Evolutionary conservation across 495 filamentous ascomycete genomes (phyloP).

Genomic region (Hypoxylon lenormandii): DNA sequence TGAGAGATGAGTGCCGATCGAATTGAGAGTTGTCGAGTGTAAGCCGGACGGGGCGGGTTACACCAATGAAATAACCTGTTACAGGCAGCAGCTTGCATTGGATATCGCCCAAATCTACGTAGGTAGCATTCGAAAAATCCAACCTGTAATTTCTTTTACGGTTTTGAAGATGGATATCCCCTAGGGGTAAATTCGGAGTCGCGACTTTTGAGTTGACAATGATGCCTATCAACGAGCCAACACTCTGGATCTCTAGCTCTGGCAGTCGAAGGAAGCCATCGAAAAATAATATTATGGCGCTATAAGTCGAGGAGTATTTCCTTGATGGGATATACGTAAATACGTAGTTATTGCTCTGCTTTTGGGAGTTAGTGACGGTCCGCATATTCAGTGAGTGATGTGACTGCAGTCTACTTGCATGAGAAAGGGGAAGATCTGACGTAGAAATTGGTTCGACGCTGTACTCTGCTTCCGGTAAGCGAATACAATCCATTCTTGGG

Average conservation of each 20-base stretch:
- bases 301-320: background rate
- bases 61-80: background rate
- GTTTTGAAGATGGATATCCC: no score
- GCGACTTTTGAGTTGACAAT: no score
- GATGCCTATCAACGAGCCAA: no score
- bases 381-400: conserved; percentile 5
- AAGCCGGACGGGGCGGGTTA: background rate
- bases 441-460: conserved; percentile 25
- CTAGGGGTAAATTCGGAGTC: no score
- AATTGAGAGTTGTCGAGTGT: background rate
- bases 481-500: conserved; percentile 22
- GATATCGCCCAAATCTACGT: background rate
- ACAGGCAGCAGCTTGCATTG: background rate
- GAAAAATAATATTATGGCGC: no score
- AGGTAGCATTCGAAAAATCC: no score
- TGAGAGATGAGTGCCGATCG: background rate
- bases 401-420: conserved; percentile 12
- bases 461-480: background rate
- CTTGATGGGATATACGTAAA: background rate
- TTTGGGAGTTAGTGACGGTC: background rate
- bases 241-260: no score
- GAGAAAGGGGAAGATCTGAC: conserved; percentile 4
- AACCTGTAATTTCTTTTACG: background rate
- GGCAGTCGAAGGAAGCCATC: no score
- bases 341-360: conserved; percentile 12